These are phyloP conservation scores for Cladosporium sp. DNA, from an alignment of 2,329 filamentous ascomycete species.

Conservation along the genomic window DNA sequence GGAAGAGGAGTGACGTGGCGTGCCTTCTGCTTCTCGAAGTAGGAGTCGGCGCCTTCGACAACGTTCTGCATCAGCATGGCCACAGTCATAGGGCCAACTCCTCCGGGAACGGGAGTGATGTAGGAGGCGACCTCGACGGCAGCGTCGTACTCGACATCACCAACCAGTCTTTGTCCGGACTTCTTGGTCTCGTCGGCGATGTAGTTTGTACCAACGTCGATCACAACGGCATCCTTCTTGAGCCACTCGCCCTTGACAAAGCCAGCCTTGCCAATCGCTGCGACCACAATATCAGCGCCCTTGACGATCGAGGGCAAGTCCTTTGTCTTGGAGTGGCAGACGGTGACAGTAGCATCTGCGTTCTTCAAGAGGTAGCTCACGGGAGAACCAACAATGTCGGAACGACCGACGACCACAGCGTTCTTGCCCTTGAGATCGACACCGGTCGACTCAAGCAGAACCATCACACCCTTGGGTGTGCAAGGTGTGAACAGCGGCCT, in stretches of 20 bases:
- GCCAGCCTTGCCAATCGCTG: slow-evolving; percentile 80
- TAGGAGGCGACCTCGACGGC: slow-evolving; percentile 81
- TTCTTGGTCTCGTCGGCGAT: slow-evolving; percentile 85
- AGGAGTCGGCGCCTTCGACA: slow-evolving; percentile 74
- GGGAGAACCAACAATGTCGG: slow-evolving; percentile 95
- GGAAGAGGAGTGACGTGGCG: slow-evolving; percentile 78
- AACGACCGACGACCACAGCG: slow-evolving; percentile 88
- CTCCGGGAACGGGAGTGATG: slow-evolving; percentile 94
- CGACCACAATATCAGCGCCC: slow-evolving; percentile 82
- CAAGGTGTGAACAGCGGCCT: slow-evolving; percentile 86
- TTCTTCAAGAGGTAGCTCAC: slow-evolving; percentile 95
- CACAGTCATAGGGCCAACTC: slow-evolving; percentile 97
- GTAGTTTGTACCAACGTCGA: slow-evolving; percentile 97
- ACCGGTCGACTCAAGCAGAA: slow-evolving; percentile 76
- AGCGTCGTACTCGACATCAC: slow-evolving; percentile 88
- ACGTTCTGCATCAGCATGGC: slow-evolving; percentile 98
- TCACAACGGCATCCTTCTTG: slow-evolving; percentile 90
- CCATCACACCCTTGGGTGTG: slow-evolving; percentile 97
- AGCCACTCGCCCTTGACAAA: slow-evolving; percentile 95
- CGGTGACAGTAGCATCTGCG: slow-evolving; percentile 91
- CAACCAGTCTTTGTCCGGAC: slow-evolving; percentile 85
- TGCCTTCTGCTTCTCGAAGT: slow-evolving; percentile 78
- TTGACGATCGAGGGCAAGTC: slow-evolving; percentile 71
- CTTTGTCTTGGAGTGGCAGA: slow-evolving; percentile 86
- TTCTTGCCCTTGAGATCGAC: slow-evolving; percentile 84